phyloP scores from a whole-genome alignment of 768 basidiomycete genomes.

The Panaeolus cyanescens region DNA sequence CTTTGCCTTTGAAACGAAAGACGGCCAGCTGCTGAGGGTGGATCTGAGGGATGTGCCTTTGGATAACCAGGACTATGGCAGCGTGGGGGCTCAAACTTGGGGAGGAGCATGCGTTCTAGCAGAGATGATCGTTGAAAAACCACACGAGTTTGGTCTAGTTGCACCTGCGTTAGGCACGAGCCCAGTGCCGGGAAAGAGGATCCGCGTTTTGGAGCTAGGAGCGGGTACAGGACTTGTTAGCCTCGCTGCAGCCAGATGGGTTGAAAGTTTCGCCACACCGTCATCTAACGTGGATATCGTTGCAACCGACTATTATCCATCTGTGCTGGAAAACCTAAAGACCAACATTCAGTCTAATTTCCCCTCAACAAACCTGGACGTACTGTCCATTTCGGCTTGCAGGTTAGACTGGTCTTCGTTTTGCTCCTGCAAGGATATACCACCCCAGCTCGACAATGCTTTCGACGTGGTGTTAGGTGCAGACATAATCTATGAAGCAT shows the following conservation, averaged over 20 bases:
- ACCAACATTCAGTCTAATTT: constrained; percentile 65
- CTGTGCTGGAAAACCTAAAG: constrained; percentile 69
- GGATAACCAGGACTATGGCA: constrained; percentile 66
- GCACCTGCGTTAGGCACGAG: background rate
- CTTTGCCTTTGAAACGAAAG: constrained; percentile 43
- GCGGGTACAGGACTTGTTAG: constrained; percentile 86
- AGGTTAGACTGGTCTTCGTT: constrained; percentile 67
- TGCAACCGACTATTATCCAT: constrained; percentile 79
- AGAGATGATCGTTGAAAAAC: constrained; percentile 65
- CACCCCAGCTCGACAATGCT: constrained; percentile 31
- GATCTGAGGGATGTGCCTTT: constrained; percentile 68
- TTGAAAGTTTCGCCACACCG: constrained; percentile 21
- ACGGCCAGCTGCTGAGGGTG: constrained; percentile 25
- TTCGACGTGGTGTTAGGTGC: constrained; percentile 80
- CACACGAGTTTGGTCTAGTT: constrained; percentile 46
- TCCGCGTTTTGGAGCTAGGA: constrained; percentile 75
- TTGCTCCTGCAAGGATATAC: constrained; percentile 5
- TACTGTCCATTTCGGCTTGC: constrained; percentile 18
- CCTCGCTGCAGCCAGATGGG: constrained; percentile 52
- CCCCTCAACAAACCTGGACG: constrained; percentile 5
- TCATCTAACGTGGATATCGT: constrained; percentile 37
- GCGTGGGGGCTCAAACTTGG: constrained; percentile 89
- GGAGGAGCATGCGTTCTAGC: constrained; percentile 82
- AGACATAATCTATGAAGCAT: constrained; percentile 79
- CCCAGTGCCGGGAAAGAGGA: background rate